A percentile compares a stretch with the other conserved stretches of the same genome.
These are phyloP conservation scores for Dipteronia dyeriana DNA, from an alignment of 345 rosid species.

Conservation along the genomic window DNA sequence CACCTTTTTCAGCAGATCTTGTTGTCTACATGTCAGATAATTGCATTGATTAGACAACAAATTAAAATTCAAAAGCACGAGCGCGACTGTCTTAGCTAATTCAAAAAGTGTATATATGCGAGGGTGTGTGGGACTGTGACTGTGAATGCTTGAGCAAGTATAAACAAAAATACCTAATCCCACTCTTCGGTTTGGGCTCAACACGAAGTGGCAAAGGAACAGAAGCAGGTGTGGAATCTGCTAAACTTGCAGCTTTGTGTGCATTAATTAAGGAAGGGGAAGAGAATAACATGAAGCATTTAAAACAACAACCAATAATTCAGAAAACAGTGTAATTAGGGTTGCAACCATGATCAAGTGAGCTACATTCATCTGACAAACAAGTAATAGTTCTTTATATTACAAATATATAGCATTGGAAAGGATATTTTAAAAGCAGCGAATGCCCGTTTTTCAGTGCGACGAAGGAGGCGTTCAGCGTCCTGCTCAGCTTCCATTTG, in stretches of 20 bases:
- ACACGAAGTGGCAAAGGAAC: conserved; percentile 88
- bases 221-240: conserved; percentile 83
- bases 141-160: no score
- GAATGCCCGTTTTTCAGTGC: conserved; percentile 96
- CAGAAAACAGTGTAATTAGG: neutral
- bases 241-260: conserved; percentile 90
- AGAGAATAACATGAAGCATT: neutral
- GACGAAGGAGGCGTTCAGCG: conserved; percentile 92
- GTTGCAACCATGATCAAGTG: neutral
- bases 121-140: neutral
- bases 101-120: neutral
- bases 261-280: conserved; percentile 48
- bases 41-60: neutral
- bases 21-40: conserved; percentile 57
- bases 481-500: conserved; percentile 99
- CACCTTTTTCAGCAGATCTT: conserved; percentile 82
- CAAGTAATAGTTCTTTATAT: neutral
- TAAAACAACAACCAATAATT: neutral
- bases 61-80: neutral
- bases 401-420: no score
- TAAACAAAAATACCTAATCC: conserved; percentile 62
- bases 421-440: conserved; percentile 99
- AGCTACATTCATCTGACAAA: neutral
- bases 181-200: conserved; percentile 94
- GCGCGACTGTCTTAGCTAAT: neutral